A percentile compares a stretch with the other conserved stretches of the same genome.
These are phyloP conservation scores for Lumnitzera littorea DNA, from an alignment of 345 rosid species.

Conservation along the genomic window DNA sequence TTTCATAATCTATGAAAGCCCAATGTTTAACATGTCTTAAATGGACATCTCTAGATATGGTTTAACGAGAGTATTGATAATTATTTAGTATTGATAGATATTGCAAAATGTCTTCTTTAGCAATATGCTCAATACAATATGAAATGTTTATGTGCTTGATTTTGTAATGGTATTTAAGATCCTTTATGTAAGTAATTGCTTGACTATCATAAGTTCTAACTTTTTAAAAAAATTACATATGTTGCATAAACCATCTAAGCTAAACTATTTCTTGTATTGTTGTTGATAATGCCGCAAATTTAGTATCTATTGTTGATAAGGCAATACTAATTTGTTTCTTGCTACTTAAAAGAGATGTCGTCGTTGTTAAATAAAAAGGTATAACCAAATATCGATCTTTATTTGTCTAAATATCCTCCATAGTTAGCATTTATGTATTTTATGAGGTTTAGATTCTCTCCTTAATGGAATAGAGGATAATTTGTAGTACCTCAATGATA, in stretches of 20 bases:
- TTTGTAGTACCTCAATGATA: too few species aligned
- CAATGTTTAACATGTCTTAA: too few species aligned
- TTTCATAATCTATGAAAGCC: too few species aligned
- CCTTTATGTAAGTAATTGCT: neutral
- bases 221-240: neutral
- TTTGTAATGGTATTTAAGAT: conserved; percentile 8
- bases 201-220: neutral
- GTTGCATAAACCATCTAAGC: neutral
- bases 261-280: neutral
- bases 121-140: neutral
- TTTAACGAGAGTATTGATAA: neutral
- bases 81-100: neutral
- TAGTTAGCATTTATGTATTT: neutral
- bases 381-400: conserved; percentile 2
- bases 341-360: neutral
- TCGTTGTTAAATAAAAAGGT: conserved; percentile 1
- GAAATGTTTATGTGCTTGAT: conserved; percentile 5
- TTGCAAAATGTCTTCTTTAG: neutral
- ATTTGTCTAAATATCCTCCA: neutral
- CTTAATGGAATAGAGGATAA: too few species aligned
- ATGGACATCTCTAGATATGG: neutral
- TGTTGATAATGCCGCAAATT: conserved; percentile 2
- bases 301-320: conserved; percentile 3
- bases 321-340: conserved; percentile 4
- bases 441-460: too few species aligned